phyloP scores from a whole-genome alignment of 2,329 filamentous ascomycete species.

The Zopfia rhizophila region DNA sequence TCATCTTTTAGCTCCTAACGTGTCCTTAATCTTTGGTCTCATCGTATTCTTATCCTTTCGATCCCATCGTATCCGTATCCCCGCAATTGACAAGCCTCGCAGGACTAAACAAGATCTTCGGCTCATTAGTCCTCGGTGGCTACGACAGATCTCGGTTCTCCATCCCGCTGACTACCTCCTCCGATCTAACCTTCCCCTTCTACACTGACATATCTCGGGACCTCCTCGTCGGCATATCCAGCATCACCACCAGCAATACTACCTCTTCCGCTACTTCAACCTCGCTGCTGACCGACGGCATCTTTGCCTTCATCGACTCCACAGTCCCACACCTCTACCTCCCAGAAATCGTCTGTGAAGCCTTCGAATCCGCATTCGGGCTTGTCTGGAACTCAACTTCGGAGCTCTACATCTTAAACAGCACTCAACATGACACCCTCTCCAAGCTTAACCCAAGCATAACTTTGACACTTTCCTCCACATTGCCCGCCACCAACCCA shows the following conservation, averaged over 20 bases:
- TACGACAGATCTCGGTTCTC: constrained; percentile 51
- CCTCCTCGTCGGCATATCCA: constrained; percentile 27
- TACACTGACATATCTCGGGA: constrained; percentile 27
- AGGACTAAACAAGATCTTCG: constrained; percentile 40
- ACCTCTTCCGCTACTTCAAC: constrained; percentile 32
- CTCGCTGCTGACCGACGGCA: constrained; percentile 26
- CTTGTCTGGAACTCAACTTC: constrained; percentile 38
- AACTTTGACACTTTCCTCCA: constrained; percentile 36
- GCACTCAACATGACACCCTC: constrained; percentile 34
- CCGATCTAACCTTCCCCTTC: constrained; percentile 30
- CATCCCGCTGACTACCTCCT: constrained; percentile 16
- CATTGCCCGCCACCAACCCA: constrained; percentile 20
- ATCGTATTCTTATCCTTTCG: too few relatives aligned
- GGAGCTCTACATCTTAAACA: constrained; percentile 44
- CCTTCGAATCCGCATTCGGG: constrained; percentile 47
- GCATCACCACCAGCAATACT: constrained; percentile 35
- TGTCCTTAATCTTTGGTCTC: too few relatives aligned
- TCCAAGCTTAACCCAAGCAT: constrained; percentile 37
- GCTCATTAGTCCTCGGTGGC: constrained; percentile 52
- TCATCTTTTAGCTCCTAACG: too few relatives aligned
- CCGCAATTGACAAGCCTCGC: too few relatives aligned
- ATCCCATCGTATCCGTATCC: constrained; percentile 29
- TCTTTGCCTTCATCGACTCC: constrained; percentile 66
- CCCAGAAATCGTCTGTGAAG: constrained; percentile 39
- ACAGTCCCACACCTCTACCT: constrained; percentile 48